Evolutionary conservation across 495 filamentous ascomycete species (phyloP), one percentile per base, ranked within the genome.

Genomic region (Podospora conica): DNA sequence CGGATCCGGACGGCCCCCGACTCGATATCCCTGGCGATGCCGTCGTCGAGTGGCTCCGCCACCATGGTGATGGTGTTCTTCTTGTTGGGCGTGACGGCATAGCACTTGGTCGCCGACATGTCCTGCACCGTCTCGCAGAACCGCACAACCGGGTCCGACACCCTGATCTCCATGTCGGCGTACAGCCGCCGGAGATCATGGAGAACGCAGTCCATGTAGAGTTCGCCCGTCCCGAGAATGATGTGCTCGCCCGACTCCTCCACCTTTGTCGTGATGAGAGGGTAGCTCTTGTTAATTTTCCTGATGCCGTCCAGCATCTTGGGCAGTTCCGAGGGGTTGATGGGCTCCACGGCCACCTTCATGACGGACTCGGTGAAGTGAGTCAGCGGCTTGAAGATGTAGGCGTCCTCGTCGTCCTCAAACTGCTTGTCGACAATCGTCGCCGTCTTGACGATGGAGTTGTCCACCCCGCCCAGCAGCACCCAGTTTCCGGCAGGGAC

Each of bases 41-140:
- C 96, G 60, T 93, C 87, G 72, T 98, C 95, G 54, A 98, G 79
- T 18, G 94, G 93, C 71, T 98, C 95, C 24, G 96, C 95, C 56
- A 97, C 89, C 92, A 98, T 97, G 58, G 95, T 98, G 74, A 98
- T 91, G 77, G 96, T 97, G 79, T 98, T 98, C 79, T 96, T 96
- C 75, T 98, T 98, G 78, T 98, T 98, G 8, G 95, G 95, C 4
- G 95, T 98, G 69, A 96, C 85, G 11, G 95, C 93, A 76, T 97
- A 98, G 76, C 95, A 98, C 81, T 97, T 97, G 65, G 96, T 97
- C 27, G 94, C 93, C 21, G 91, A 96, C 60, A 92, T 96, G 74
- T 98, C 96, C 59, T 96, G 92, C n/a, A 96, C 92, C 3, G 95
- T 98, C 79, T 98, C 95, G 77, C 92, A 96, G 82, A 98, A 98